These are phyloP conservation scores for Plasmodium falciparum DNA, from an alignment of 169 alveolate species.

Conservation along the genomic window DNA sequence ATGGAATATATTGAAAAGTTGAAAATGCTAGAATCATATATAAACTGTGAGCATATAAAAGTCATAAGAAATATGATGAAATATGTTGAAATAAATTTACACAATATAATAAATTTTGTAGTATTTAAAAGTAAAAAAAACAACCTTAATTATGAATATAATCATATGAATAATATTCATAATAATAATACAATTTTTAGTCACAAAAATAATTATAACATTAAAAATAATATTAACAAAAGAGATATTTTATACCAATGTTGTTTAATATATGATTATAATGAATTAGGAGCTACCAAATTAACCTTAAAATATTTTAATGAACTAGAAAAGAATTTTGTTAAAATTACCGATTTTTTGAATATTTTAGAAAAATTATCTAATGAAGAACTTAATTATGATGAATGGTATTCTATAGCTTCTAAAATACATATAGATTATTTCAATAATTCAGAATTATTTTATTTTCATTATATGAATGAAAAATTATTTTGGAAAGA, in stretches of 20 bases:
- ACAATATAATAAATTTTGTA: conserved; percentile 39
- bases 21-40: conserved; percentile 25
- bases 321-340: conserved; percentile 40
- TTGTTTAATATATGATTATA: conserved; percentile 57
- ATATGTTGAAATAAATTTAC: conserved; percentile 41
- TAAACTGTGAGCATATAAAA: conserved; percentile 53
- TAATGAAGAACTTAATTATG: conserved; percentile 63
- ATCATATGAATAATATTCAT: no score
- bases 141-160: no score
- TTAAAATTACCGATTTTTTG: conserved; percentile 34
- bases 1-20: conserved; percentile 19
- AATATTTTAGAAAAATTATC: conserved; percentile 43
- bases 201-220: no score
- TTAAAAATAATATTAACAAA: conserved; percentile 23
- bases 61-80: conserved; percentile 34
- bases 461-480: conserved; percentile 28
- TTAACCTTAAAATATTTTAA: conserved; percentile 45
- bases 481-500: conserved; percentile 61
- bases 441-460: conserved; percentile 56
- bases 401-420: conserved; percentile 63
- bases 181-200: not conserved
- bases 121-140: conserved; percentile 6
- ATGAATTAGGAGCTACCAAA: conserved; percentile 67
- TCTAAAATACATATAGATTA: conserved; percentile 48
- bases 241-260: conserved; percentile 30